phyloP scores from a whole-genome alignment of 768 basidiomycete species.

The Lentinula detonsa region DNA sequence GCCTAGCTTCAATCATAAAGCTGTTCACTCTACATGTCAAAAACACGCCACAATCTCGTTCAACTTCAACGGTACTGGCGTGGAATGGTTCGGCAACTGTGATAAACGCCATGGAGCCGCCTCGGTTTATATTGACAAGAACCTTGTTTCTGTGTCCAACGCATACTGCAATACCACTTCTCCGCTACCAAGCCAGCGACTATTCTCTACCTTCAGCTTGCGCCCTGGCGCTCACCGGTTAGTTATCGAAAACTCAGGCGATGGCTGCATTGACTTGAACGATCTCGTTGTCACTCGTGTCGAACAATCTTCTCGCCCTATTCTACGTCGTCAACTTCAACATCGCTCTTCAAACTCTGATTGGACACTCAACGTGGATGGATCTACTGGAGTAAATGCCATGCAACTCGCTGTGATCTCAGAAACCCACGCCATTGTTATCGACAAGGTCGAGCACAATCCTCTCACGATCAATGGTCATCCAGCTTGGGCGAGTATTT shows the following conservation, averaged over 20 bases:
- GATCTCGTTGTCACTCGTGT: neutral
- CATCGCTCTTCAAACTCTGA: slow-evolving; percentile 7
- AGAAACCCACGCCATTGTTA: slow-evolving; percentile 58
- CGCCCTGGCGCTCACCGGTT: slow-evolving; percentile 46
- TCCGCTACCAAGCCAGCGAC: slow-evolving; percentile 49
- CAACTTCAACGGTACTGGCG: slow-evolving; percentile 64
- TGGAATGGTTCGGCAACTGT: slow-evolving; percentile 72
- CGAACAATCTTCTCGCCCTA: neutral
- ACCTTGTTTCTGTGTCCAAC: slow-evolving; percentile 38
- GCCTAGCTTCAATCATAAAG: slow-evolving; percentile 39
- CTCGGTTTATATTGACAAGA: slow-evolving; percentile 54
- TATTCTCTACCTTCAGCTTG: slow-evolving; percentile 58
- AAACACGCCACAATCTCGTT: slow-evolving; percentile 46
- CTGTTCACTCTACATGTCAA: slow-evolving; percentile 44
- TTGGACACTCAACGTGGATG: slow-evolving; percentile 62
- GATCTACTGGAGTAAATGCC: slow-evolving; percentile 70
- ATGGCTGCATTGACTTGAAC: neutral
- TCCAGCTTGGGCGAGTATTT: slow-evolving; percentile 78
- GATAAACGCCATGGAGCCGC: slow-evolving; percentile 50
- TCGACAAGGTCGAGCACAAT: slow-evolving; percentile 87
- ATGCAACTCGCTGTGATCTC: slow-evolving; percentile 76
- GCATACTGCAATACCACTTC: slow-evolving; percentile 19
- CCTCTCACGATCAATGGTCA: slow-evolving; percentile 67
- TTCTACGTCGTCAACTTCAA: slow-evolving; percentile 6
- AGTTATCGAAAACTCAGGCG: slow-evolving; percentile 31